phyloP scores from a whole-genome alignment of 768 basidiomycete genomes.

The Porphyrellus cyaneotinctus region DNA sequence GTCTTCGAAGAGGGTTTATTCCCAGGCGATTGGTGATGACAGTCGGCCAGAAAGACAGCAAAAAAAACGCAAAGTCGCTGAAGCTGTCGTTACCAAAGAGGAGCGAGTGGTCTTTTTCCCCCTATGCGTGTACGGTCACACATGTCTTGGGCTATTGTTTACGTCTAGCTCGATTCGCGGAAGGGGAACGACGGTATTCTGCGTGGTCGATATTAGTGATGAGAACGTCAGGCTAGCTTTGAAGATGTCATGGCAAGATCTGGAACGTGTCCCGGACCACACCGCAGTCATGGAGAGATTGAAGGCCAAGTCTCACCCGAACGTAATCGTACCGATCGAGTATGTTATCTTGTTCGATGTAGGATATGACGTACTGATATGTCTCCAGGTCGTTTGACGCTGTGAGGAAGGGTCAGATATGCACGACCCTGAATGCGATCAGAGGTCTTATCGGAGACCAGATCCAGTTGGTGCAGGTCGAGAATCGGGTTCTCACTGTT shows the following conservation, averaged over 20 bases:
- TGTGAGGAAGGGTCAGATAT: not conserved
- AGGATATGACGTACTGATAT: not conserved
- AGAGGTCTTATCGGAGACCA: not conserved
- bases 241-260: not conserved
- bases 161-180: slow-evolving; percentile 11
- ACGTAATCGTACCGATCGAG: not conserved
- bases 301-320: not conserved
- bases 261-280: not conserved
- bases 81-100: too few species aligned
- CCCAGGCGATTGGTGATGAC: not conserved
- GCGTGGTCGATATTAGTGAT: not conserved
- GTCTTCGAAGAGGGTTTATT: too few species aligned
- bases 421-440: not conserved
- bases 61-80: not conserved
- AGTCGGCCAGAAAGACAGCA: not conserved
- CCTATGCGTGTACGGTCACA: not conserved
- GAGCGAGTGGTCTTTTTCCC: too few species aligned
- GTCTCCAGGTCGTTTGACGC: not conserved
- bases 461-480: not conserved
- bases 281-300: not conserved
- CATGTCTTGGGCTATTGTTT: not conserved
- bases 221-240: not conserved
- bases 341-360: not conserved
- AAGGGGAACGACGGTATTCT: slow-evolving; percentile 5
- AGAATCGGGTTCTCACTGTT: not conserved